Evolutionary conservation across 2,329 filamentous ascomycete genomes (phyloP).

Genomic region (Claviceps arundinis): DNA sequence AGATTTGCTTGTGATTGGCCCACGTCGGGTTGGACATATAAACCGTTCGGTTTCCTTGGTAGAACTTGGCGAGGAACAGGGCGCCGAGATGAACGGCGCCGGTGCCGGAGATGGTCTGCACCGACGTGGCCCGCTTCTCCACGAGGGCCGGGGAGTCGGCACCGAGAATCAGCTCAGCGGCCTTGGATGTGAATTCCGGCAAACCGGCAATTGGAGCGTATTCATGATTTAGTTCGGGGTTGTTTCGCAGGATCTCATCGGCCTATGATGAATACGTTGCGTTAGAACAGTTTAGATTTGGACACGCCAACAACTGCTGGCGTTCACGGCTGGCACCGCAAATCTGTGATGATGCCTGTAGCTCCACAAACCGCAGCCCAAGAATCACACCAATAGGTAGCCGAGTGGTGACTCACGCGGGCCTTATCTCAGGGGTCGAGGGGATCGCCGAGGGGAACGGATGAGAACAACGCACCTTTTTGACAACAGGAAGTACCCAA

Average conservation of each 20-base stretch:
- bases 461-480: constrained; percentile 52
- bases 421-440: not conserved
- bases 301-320: not conserved
- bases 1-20: constrained; percentile 99
- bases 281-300: not conserved
- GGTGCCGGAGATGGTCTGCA: constrained; percentile 96
- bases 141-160: constrained; percentile 64
- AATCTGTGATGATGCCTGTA: not conserved
- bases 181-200: constrained; percentile 71
- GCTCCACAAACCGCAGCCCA: not conserved
- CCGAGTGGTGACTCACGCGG: not conserved
- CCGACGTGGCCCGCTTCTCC: constrained; percentile 66
- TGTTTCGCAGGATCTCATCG: constrained; percentile 75
- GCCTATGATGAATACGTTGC: constrained; percentile 42
- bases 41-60: constrained; percentile 57
- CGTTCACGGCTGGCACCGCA: not conserved
- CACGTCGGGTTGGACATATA: constrained; percentile 94
- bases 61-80: constrained; percentile 90
- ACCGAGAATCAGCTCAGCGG: constrained; percentile 82
- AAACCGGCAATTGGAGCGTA: constrained; percentile 94
- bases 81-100: constrained; percentile 88
- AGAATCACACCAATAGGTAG: not conserved
- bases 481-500: constrained; percentile 92
- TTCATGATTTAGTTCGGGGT: constrained; percentile 91
- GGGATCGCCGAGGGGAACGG: too few species aligned